Evolutionary conservation across 306 rosid species (phyloP).

Genomic region (Vigna angularis): DNA sequence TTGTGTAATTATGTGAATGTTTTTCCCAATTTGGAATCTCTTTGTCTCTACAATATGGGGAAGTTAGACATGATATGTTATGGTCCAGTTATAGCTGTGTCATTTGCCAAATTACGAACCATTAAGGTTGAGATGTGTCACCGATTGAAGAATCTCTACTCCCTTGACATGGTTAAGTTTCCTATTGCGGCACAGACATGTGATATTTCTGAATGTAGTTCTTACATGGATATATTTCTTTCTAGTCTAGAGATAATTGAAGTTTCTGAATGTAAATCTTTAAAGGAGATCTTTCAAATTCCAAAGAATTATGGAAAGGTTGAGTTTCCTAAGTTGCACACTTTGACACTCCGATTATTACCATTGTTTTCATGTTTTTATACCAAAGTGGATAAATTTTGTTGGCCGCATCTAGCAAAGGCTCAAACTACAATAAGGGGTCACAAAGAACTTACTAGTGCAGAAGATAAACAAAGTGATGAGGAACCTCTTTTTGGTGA

Average conservation of each 20-base stretch:
- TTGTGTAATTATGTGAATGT: not conserved
- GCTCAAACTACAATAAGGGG: too few species aligned
- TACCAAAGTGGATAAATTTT: not conserved
- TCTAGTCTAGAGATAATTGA: not conserved
- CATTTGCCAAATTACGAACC: conserved; percentile 44
- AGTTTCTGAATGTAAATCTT: conserved; percentile 26
- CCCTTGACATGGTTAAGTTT: conserved; percentile 26
- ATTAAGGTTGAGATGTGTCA: conserved; percentile 34
- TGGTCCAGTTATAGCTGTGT: not conserved
- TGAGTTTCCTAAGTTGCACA: not conserved
- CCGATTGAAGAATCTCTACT: conserved; percentile 44
- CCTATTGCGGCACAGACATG: conserved; percentile 31
- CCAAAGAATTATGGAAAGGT: not conserved
- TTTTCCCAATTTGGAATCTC: conserved; percentile 44
- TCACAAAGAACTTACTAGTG: not conserved
- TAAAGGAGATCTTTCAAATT: not conserved
- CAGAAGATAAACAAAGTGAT: not conserved
- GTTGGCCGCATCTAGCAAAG: not conserved
- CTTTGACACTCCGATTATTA: not conserved
- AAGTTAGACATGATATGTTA: conserved; percentile 23
- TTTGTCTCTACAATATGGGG: conserved; percentile 29
- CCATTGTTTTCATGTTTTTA: not conserved
- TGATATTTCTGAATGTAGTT: conserved; percentile 3
- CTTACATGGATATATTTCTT: not conserved
- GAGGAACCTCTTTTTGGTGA: not conserved